Evolutionary conservation across 1,284 basidiomycete species (phyloP), one percentile per base, ranked within the genome.

Genomic region (Hortiboletus rubellus): DNA sequence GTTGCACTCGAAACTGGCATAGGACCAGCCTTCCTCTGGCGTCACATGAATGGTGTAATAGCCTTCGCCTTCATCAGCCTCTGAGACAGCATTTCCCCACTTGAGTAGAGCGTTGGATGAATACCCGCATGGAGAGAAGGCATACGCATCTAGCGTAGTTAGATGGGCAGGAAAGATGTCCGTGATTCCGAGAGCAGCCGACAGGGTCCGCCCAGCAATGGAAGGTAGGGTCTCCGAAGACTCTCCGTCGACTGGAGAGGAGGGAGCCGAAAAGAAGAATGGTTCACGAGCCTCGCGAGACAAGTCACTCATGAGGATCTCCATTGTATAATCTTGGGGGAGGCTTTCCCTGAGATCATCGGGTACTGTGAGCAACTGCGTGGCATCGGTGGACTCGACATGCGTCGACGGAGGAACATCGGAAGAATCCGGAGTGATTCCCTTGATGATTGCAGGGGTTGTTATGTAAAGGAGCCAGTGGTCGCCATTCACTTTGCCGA

Each of bases 41-140:
- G 97, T 99, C 52, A 99, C 97, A 73, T 99, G 97, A 60, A 99
- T 96, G 9, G 95, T 99, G 75, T 94, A 98, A 77, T 99, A 99
- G 34, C 95, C 93, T 70, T 96, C 94, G 24, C 85, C 83, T 15
- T 59, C 64, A 8, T 57, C 60, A 15, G 44, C 52, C 31, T 62
- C 54, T 14, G 70, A 58, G 49, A 65, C 62, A 14, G 61, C 62
- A 14, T 79, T 74, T 7, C 76, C 79, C 79, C 89, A 89, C 64
- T 80, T 87, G 52, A 97, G 82, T 31, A 98, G 84, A 2, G 94
- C 95, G 72, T 99, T 99, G 64, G 94, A 92, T 5, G 92, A 96
- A 73, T 98, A 99, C 18, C 97, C 97, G 69, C 97, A 99, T 3
- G 97, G 97, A 46, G 87, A 82, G 75, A 99, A 99, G 1, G 94